These are phyloP conservation scores for Entonaema liquescens DNA, from an alignment of 495 filamentous ascomycete genomes.

Conservation along the genomic window DNA sequence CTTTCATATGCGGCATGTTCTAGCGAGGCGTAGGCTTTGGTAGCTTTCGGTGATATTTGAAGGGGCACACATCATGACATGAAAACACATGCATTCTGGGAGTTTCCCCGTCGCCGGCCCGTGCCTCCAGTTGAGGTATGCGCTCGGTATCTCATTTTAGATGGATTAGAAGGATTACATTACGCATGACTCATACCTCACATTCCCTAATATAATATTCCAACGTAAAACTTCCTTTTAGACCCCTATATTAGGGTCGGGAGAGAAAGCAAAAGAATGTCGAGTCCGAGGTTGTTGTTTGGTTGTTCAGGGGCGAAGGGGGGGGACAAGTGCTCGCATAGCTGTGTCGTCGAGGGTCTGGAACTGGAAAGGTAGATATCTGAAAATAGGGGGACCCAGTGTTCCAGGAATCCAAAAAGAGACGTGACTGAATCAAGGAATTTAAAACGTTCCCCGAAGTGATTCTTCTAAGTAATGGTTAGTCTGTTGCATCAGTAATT, in stretches of 20 bases:
- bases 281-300: slow-evolving; percentile 2
- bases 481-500: no score
- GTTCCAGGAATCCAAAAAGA: slow-evolving; percentile 10
- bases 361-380: slow-evolving; percentile 8
- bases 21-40: slow-evolving; percentile 50
- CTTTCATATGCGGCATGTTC: slow-evolving; percentile 46
- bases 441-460: background rate
- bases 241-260: background rate
- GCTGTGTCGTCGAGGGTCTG: slow-evolving; percentile 9
- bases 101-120: slow-evolving; percentile 31
- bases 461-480: background rate
- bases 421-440: slow-evolving; percentile 31
- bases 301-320: slow-evolving; percentile 4
- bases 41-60: slow-evolving; percentile 46
- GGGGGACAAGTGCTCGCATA: slow-evolving; percentile 1
- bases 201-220: slow-evolving; percentile 46
- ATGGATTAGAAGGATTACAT: slow-evolving; percentile 42
- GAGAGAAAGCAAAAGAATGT: slow-evolving; percentile 21
- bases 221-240: slow-evolving; percentile 24
- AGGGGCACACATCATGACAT: slow-evolving; percentile 40
- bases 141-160: slow-evolving; percentile 38
- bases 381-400: slow-evolving; percentile 22
- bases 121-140: slow-evolving; percentile 20
- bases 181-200: slow-evolving; percentile 24
- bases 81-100: slow-evolving; percentile 44